Conservation (phyloP, 1,139 yeast species). For the Entelexis paramagnoliae region DNA sequence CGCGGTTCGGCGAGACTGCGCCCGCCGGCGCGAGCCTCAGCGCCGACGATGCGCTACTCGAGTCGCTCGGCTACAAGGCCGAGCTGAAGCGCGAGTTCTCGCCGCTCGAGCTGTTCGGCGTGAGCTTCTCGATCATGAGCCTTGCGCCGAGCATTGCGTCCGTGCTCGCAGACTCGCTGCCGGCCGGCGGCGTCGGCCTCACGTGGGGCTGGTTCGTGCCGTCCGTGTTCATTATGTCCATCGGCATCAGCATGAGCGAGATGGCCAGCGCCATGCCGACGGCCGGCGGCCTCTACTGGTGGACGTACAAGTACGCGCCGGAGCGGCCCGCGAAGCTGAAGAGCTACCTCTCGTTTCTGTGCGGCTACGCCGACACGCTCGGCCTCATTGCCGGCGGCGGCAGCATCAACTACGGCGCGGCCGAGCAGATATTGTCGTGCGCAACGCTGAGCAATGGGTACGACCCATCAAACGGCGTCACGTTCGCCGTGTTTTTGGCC, state of each 20-base stretch:
- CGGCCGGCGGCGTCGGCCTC: constrained; percentile 52
- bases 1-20: constrained; percentile 1
- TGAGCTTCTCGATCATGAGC: constrained; percentile 61
- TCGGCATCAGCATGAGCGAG: constrained; percentile 51
- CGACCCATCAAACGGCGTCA: constrained; percentile 39
- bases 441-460: constrained; percentile 40
- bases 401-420: constrained; percentile 50
- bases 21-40: background rate
- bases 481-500: constrained; percentile 49
- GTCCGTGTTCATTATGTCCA: constrained; percentile 39
- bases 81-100: constrained; percentile 60
- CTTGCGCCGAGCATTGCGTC: constrained; percentile 54
- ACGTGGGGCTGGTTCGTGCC: constrained; percentile 59
- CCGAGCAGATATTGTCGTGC: constrained; percentile 44
- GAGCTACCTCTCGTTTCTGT: constrained; percentile 39
- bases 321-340: constrained; percentile 32
- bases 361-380: constrained; percentile 50
- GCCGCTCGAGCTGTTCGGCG: constrained; percentile 46
- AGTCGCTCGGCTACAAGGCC: constrained; percentile 54
- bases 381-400: constrained; percentile 46
- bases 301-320: constrained; percentile 50
- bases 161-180: constrained; percentile 33
- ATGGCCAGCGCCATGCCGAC: constrained; percentile 60
- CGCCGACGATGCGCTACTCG: constrained; percentile 29
- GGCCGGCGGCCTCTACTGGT: constrained; percentile 52